Evolutionary conservation across 2,329 filamentous ascomycete species (phyloP).

Genomic region (Arachnomyces sp.): DNA sequence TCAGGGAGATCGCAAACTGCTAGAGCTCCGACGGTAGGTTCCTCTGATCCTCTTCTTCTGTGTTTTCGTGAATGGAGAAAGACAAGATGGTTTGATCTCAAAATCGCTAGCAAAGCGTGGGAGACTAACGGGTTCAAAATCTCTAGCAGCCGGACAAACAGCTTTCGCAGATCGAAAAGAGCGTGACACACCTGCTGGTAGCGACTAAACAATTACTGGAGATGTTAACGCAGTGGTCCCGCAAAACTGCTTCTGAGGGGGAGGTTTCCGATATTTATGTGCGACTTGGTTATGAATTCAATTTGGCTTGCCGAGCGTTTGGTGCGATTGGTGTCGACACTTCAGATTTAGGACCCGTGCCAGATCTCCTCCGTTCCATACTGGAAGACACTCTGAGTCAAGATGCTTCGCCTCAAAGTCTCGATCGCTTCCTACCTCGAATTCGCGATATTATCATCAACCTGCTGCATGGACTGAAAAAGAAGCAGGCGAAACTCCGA

Average conservation of each 20-base stretch:
- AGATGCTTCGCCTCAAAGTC: conserved; percentile 84
- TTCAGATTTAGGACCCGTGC: conserved; percentile 86
- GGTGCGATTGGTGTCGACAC: conserved; percentile 96
- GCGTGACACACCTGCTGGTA: conserved; percentile 92
- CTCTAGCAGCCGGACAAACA: conserved; percentile 57
- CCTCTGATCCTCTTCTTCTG: conserved; percentile 1
- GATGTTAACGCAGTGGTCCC: conserved; percentile 96
- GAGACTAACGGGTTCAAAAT: conserved; percentile 12
- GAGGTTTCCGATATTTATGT: conserved; percentile 99
- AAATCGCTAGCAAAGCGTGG: conserved; percentile 3
- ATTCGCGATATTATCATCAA: conserved; percentile 99
- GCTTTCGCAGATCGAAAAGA: conserved; percentile 97
- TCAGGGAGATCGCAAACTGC: conserved; percentile 55
- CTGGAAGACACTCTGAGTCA: conserved; percentile 94
- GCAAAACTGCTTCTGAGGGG: conserved; percentile 80
- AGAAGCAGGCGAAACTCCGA: conserved; percentile 84
- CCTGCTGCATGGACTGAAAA: conserved; percentile 87
- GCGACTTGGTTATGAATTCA: conserved; percentile 95
- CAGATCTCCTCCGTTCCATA: conserved; percentile 80
- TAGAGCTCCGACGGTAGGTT: conserved; percentile 54
- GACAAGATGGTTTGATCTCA: not conserved
- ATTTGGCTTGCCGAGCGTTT: conserved; percentile 95
- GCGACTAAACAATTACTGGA: conserved; percentile 97
- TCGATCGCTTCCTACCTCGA: conserved; percentile 86
- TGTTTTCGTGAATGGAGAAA: conserved; percentile 4